Evolutionary conservation across 2,329 filamentous ascomycete genomes (phyloP).

Genomic region (Periconia sp.): DNA sequence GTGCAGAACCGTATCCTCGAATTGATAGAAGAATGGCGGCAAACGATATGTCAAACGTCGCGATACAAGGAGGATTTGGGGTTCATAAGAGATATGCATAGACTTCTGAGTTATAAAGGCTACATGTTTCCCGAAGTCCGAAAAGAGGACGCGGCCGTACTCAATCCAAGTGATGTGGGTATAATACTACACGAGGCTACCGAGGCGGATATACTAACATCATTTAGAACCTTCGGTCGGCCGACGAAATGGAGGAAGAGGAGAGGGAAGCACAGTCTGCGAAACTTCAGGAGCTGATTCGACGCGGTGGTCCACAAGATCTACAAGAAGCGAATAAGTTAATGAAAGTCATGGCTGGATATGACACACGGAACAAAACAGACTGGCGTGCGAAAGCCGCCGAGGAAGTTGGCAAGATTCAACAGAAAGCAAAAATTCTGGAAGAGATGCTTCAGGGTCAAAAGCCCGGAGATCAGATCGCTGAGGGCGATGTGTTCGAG

Average conservation of each 20-base stretch:
- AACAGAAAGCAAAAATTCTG: conserved; percentile 88
- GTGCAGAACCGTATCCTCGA: conserved; percentile 93
- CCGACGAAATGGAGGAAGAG: conserved; percentile 98
- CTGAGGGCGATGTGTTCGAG: conserved; percentile 69
- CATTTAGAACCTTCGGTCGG: conserved; percentile 85
- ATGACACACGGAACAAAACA: conserved; percentile 91
- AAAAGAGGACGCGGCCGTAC: conserved; percentile 89
- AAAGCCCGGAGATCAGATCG: conserved; percentile 76
- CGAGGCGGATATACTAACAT: conserved; percentile 16
- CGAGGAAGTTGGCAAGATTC: conserved; percentile 90
- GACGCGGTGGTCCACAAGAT: conserved; percentile 86
- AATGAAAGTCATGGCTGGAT: conserved; percentile 99
- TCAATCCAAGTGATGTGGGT: conserved; percentile 94
- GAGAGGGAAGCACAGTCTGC: conserved; percentile 92
- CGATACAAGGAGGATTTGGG: conserved; percentile 96
- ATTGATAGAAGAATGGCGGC: conserved; percentile 96
- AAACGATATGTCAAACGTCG: conserved; percentile 97
- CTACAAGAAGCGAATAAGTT: conserved; percentile 94
- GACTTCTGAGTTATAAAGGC: conserved; percentile 92
- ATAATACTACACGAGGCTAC: background rate
- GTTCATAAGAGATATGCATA: conserved; percentile 97
- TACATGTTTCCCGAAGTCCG: conserved; percentile 93
- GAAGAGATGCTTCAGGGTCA: conserved; percentile 91
- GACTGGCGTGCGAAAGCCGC: conserved; percentile 98
- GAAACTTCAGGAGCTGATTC: conserved; percentile 96